A percentile compares a stretch with the other conserved stretches of the same genome.
Conservation (phyloP, 129 eudicot species). For the Lactuca sativa region DNA sequence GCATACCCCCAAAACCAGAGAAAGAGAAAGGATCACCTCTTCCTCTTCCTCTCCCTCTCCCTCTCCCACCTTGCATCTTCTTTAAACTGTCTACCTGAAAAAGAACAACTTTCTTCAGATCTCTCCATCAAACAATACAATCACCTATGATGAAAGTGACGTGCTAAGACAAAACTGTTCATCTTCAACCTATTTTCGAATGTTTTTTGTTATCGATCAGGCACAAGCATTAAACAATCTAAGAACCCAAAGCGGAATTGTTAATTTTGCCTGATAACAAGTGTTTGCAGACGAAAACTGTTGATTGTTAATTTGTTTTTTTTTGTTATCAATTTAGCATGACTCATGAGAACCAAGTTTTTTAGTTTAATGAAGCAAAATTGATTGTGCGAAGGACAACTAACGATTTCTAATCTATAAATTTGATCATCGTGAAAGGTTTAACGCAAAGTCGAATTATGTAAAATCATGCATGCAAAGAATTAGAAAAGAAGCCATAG, state of each 20-base stretch:
- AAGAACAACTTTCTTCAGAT: not conserved
- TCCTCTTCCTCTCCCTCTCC: slow-evolving; percentile 57
- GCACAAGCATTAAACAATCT: not conserved
- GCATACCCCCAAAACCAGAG: slow-evolving; percentile 48
- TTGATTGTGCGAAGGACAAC: not conserved
- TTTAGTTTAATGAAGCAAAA: too few species aligned
- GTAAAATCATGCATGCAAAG: not conserved
- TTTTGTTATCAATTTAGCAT: not conserved
- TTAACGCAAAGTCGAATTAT: not conserved
- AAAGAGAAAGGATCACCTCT: slow-evolving; percentile 53
- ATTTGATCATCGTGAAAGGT: slow-evolving; percentile 1
- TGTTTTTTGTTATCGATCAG: not conserved
- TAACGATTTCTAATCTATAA: too few species aligned
- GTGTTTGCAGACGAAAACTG: not conserved
- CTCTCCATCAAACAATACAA: not conserved
- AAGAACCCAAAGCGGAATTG: too few species aligned
- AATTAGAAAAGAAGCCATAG: too few species aligned
- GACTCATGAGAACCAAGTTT: too few species aligned
- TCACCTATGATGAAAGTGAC: not conserved
- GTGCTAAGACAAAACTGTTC: not conserved
- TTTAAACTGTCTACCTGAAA: slow-evolving; percentile 31
- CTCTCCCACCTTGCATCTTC: slow-evolving; percentile 62
- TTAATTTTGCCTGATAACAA: too few species aligned
- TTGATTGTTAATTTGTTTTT: not conserved
- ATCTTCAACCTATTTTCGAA: not conserved